phyloP scores from a whole-genome alignment of 805 yeast genomes.

The Saturnispora halmiae region DNA sequence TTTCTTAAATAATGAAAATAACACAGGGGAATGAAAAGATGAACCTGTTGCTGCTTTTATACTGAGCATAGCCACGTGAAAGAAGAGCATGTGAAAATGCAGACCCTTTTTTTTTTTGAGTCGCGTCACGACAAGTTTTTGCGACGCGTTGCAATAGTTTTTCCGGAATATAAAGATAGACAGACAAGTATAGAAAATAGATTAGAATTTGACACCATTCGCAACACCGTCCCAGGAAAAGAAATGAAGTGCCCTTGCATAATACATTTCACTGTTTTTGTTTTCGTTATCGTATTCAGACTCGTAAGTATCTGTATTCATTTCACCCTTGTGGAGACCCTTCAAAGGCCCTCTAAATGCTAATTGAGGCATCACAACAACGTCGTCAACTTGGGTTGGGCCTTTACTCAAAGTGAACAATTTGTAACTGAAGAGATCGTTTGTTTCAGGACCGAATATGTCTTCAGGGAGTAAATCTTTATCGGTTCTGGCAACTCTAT shows the following conservation, averaged over 20 bases:
- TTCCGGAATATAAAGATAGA: no score
- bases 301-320: conserved; percentile 13
- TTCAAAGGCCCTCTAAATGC: conserved; percentile 21
- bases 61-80: conserved; percentile 5
- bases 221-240: conserved; percentile 20
- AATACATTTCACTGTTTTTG: conserved; percentile 24
- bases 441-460: conserved; percentile 26
- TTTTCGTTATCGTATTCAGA: conserved; percentile 26
- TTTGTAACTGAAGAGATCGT: conserved; percentile 23
- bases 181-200: no score
- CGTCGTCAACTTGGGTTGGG: conserved; percentile 27
- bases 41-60: not conserved
- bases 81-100: not conserved
- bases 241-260: conserved; percentile 25
- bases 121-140: no score
- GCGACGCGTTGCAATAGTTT: no score
- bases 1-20: not conserved
- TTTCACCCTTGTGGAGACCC: conserved; percentile 13
- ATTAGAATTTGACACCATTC: conserved; percentile 9
- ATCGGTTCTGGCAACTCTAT: conserved; percentile 26
- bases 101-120: no score
- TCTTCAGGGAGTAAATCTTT: conserved; percentile 20
- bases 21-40: not conserved
- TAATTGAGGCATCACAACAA: conserved; percentile 26
- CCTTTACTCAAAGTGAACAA: conserved; percentile 26